Conservation (phyloP, 2,329 filamentous ascomycete genomes). For the Penicillium polonicum region DNA sequence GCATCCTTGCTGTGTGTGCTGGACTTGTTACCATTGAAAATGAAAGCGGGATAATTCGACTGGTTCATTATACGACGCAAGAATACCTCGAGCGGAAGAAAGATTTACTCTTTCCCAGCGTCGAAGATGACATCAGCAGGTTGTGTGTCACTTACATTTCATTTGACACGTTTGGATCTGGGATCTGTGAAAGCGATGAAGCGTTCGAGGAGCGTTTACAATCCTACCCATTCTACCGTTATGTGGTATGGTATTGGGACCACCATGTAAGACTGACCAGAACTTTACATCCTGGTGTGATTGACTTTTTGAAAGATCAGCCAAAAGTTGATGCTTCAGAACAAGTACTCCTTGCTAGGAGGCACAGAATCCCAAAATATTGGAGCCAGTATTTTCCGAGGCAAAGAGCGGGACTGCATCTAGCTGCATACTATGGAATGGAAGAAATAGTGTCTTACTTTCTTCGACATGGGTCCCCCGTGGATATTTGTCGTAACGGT, state of each 20-base stretch:
- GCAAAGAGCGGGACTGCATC: not conserved
- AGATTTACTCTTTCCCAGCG: constrained; percentile 7
- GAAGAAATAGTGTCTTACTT: not conserved
- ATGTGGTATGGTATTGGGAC: not conserved
- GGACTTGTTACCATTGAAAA: constrained; percentile 37
- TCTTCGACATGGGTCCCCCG: not conserved
- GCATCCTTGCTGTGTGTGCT: constrained; percentile 29
- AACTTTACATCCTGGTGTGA: not conserved
- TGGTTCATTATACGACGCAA: constrained; percentile 37
- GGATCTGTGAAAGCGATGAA: not conserved
- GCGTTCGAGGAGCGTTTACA: not conserved
- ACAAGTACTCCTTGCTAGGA: not conserved
- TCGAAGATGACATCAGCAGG: not conserved
- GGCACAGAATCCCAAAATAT: too few species aligned
- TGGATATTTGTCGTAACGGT: not conserved
- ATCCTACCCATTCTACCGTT: not conserved
- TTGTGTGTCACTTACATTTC: not conserved
- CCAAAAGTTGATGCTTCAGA: not conserved
- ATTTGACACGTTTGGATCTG: not conserved
- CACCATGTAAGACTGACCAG: not conserved
- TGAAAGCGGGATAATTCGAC: constrained; percentile 29
- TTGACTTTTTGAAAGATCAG: not conserved
- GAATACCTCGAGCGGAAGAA: constrained; percentile 31
- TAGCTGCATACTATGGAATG: not conserved
- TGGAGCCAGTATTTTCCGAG: not conserved